phyloP scores from a whole-genome alignment of 192 early-diverging fungal species.

The Bifiguratus adelaidae region DNA sequence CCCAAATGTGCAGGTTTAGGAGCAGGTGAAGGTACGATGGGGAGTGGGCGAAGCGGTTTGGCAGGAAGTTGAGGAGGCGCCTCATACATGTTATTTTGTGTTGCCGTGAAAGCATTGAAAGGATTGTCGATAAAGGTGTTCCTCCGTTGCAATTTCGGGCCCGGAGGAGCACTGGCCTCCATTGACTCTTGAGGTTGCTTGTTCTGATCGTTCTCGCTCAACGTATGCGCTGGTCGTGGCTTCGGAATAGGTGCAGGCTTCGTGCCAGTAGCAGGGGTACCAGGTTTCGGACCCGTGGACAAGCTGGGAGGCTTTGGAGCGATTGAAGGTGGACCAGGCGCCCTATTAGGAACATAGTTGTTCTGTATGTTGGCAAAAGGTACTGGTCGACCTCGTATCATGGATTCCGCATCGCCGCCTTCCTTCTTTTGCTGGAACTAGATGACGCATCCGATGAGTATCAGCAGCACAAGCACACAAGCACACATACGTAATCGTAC shows the following conservation, averaged over 20 bases:
- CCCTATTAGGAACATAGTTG: no score
- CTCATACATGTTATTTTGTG: conserved; percentile 13
- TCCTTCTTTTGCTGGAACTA: background rate
- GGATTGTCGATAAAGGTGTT: conserved; percentile 51
- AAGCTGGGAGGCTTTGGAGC: no score
- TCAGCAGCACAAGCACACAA: background rate
- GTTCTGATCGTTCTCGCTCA: background rate
- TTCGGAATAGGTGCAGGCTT: no score
- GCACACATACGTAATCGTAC: background rate
- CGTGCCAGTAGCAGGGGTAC: no score
- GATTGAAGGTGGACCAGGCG: no score
- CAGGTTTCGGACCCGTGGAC: no score
- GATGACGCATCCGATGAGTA: no score
- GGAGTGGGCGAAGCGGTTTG: conserved; percentile 28
- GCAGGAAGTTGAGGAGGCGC: conserved; percentile 12
- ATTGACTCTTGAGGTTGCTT: no score
- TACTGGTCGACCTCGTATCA: no score
- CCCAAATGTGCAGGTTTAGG: no score
- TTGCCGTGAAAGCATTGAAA: conserved; percentile 31
- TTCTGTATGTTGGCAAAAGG: no score
- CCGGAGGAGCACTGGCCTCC: no score
- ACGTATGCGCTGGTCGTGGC: conserved; percentile 5
- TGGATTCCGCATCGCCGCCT: background rate
- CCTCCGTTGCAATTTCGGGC: conserved; percentile 10
- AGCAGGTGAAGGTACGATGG: conserved; percentile 6